Percentiles rank a stretch among this genome's conserved stretches.
Evolutionary conservation across 1,139 yeast genomes (phyloP).

Genomic region (Taphrina wiesneri): DNA sequence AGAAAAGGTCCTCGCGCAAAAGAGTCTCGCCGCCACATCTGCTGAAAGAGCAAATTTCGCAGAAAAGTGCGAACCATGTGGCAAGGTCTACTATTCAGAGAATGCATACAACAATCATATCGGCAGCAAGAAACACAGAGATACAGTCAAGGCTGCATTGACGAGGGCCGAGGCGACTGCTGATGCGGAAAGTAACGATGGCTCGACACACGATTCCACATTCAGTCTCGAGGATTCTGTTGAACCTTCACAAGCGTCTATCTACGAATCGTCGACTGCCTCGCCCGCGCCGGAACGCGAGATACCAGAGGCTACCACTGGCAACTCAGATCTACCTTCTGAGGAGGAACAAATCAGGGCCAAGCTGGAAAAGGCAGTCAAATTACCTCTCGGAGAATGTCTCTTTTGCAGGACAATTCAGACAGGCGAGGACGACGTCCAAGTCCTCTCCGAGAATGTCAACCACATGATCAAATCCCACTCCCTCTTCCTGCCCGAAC

Average conservation of each 20-base stretch:
- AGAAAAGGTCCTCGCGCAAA: conserved; percentile 61
- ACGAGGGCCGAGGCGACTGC: conserved; percentile 26
- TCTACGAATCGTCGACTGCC: conserved; percentile 55
- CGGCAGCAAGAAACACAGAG: conserved; percentile 39
- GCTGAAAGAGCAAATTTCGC: conserved; percentile 42
- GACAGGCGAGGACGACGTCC: conserved; percentile 43
- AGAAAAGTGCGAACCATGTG: conserved; percentile 40
- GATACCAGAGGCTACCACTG: not conserved
- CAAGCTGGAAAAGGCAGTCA: conserved; percentile 42
- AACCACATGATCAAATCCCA: conserved; percentile 74
- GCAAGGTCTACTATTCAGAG: conserved; percentile 40
- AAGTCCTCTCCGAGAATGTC: conserved; percentile 66
- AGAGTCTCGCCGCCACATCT: conserved; percentile 47
- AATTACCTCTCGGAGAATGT: conserved; percentile 19
- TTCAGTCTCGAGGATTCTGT: conserved; percentile 59
- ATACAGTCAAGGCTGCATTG: conserved; percentile 29
- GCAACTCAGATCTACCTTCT: not conserved
- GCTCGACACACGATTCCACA: conserved; percentile 44
- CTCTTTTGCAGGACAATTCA: conserved; percentile 29
- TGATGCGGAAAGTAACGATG: conserved; percentile 39
- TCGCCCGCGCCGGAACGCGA: conserved; percentile 18
- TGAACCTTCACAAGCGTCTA: conserved; percentile 63
- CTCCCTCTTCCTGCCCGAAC: conserved; percentile 87
- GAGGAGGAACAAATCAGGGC: conserved; percentile 46
- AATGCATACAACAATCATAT: conserved; percentile 42